These are phyloP conservation scores for Talaromyces islandicus DNA, from an alignment of 2,329 filamentous ascomycete species.

Conservation along the genomic window DNA sequence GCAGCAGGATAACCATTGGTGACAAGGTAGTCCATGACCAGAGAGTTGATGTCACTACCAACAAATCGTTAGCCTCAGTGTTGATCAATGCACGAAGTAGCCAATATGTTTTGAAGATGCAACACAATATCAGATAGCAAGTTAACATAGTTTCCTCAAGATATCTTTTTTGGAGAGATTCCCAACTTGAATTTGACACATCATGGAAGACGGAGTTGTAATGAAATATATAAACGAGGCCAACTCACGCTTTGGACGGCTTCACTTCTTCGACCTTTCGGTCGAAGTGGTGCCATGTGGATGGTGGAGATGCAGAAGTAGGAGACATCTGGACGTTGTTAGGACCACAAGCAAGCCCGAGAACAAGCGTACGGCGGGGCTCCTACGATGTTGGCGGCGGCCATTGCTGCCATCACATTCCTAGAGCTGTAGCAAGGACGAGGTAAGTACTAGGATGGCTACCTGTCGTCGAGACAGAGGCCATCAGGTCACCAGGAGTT, in stretches of 20 bases:
- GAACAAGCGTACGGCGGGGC: conserved; percentile 22
- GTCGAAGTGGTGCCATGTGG: conserved; percentile 69
- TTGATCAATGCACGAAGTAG: background rate
- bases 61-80: conserved; percentile 22
- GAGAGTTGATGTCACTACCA: conserved; percentile 80
- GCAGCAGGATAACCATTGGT: conserved; percentile 92
- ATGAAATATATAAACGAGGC: background rate
- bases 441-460: conserved; percentile 17
- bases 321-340: conserved; percentile 57
- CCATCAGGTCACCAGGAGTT: conserved; percentile 20
- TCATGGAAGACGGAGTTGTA: conserved; percentile 53
- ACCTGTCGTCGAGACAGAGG: conserved; percentile 28
- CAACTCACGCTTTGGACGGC: conserved; percentile 78
- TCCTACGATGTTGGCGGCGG: conserved; percentile 37
- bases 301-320: conserved; percentile 64
- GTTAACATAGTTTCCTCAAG: conserved; percentile 87
- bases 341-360: conserved; percentile 28
- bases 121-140: conserved; percentile 60
- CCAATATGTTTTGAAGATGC: background rate
- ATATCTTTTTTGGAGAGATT: conserved; percentile 95
- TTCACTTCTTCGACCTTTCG: conserved; percentile 76
- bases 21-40: conserved; percentile 95
- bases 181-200: conserved; percentile 83
- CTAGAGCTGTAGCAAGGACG: background rate
- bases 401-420: conserved; percentile 24